Evolutionary conservation across 495 filamentous ascomycete genomes (phyloP), one percentile per base, ranked within the genome.

Genomic region (Pseudoneurospora amorphoporcata): DNA sequence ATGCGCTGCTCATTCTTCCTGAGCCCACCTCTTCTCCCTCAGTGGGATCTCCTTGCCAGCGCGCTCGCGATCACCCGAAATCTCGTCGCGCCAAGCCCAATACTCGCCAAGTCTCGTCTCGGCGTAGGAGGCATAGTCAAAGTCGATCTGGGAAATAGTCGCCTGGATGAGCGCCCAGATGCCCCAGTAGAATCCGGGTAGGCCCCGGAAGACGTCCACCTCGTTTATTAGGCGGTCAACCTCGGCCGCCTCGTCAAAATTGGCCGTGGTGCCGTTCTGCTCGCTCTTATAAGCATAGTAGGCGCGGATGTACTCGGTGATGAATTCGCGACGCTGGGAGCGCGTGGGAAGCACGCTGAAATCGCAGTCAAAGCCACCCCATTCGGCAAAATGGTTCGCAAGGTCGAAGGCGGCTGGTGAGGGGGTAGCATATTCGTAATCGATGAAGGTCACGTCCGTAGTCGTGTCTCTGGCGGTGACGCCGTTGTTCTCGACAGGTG

Each of bases 361-460:
- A 80, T 99, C 94, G 86, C 95, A 99, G 75, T 95, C 92, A 77
- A 97, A 97, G 72, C 95, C 95, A 70, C 91, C 94, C 95, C 95
- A 99, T 84, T 99, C 95, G 53, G 96, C 93, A 79, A 99, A 95
- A 85, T 99, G 95, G 85, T 99, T 99, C n/a, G 95, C 91, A 72
- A 99, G 88, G 79, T 99, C 95, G 81, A 99, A 99, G n/a, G 95
- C 93, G 16, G 94, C 92, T 1, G 96, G 95, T 8, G 94, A 94
- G 3, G 96, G 94, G 1, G 93, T 94, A 9, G 95, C 93, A 79
- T 95, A 97, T 82, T 99, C 95, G 83, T 98, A 99, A 82, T 99
- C 95, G 77, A 99, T 98, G 80, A 99, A 98, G 78, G 88, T 89
- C 68, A 98, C 93, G 8, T 71, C 83, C 76, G 73, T 86, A 77